phyloP scores from a whole-genome alignment of 352 stramenopile species.

The Pythium aphanidermatum region DNA sequence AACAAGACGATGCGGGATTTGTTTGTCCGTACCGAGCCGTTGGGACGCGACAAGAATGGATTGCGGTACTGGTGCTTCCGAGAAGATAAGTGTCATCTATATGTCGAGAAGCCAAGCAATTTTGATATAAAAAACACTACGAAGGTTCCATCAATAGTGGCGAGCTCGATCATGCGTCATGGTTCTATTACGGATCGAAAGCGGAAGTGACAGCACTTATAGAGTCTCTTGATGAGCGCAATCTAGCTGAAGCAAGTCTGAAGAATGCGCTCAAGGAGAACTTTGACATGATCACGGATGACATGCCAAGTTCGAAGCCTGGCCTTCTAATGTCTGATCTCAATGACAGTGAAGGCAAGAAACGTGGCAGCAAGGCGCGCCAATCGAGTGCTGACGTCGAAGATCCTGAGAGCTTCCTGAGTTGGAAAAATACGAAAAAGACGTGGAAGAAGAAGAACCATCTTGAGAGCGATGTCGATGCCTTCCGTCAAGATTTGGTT shows the following conservation, averaged over 20 bases:
- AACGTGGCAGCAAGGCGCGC: conserved; percentile 25
- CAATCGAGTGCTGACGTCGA: neutral
- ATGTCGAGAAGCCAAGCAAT: conserved; percentile 55
- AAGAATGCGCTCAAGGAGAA: conserved; percentile 48
- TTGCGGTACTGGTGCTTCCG: conserved; percentile 70
- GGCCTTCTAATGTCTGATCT: conserved; percentile 70
- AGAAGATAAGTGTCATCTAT: conserved; percentile 57
- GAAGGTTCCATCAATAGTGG: conserved; percentile 7
- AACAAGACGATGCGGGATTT: conserved; percentile 49
- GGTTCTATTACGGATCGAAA: conserved; percentile 65
- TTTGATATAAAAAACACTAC: conserved; percentile 39
- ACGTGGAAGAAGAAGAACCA: conserved; percentile 46
- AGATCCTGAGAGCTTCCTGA: conserved; percentile 27
- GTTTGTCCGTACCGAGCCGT: conserved; percentile 69
- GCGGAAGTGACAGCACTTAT: conserved; percentile 54
- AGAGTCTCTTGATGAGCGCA: conserved; percentile 42
- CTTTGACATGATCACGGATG: conserved; percentile 43
- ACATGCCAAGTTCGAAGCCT: conserved; percentile 71
- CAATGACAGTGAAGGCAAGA: conserved; percentile 48
- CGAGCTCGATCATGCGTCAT: conserved; percentile 15
- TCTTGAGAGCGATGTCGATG: conserved; percentile 30
- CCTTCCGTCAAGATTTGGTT: conserved; percentile 52
- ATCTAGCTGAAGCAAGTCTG: conserved; percentile 44
- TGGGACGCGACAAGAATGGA: conserved; percentile 59
- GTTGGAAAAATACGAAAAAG: conserved; percentile 56